A percentile compares a stretch with the other conserved stretches of the same genome.
Evolutionary conservation across 495 filamentous ascomycete genomes (phyloP).

Genomic region (Penicillium atrosanguineum): DNA sequence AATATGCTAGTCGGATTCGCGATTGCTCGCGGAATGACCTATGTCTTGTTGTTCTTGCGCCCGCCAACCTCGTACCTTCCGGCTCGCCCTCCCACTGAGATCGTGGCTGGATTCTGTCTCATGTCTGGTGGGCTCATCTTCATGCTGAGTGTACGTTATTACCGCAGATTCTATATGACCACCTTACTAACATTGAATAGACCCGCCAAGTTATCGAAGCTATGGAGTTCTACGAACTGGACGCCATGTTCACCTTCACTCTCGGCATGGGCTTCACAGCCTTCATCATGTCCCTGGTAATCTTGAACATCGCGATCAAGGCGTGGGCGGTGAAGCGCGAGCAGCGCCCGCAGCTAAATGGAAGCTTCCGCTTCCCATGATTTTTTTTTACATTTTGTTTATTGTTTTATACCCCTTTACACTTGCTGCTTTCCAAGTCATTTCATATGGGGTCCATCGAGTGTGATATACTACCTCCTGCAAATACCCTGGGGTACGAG

Average conservation of each 20-base stretch:
- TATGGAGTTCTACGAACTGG: conserved; percentile 69
- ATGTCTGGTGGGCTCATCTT: conserved; percentile 86
- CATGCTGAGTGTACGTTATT: conserved; percentile 76
- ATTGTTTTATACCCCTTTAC: conserved; percentile 27
- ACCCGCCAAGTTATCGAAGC: conserved; percentile 68
- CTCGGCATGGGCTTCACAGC: conserved; percentile 81
- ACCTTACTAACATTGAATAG: conserved; percentile 27
- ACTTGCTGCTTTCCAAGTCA: conserved; percentile 5
- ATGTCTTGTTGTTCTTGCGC: conserved; percentile 73
- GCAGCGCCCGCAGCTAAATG: conserved; percentile 25
- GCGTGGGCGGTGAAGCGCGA: conserved; percentile 79
- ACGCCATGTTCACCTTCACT: conserved; percentile 93
- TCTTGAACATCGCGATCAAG: conserved; percentile 78
- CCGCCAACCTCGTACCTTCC: conserved; percentile 85
- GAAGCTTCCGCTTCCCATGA: conserved; percentile 22
- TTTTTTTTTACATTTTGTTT: not conserved
- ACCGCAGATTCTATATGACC: not conserved
- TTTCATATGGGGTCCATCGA: not conserved
- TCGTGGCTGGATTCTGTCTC: conserved; percentile 81
- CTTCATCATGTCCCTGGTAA: conserved; percentile 82
- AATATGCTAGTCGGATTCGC: conserved; percentile 79
- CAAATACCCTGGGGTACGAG: not conserved
- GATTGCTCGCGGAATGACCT: conserved; percentile 74
- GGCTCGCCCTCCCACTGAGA: conserved; percentile 85
- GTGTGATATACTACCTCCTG: not conserved